These are phyloP conservation scores for Claviceps pazoutovae DNA, from an alignment of 2,329 filamentous ascomycete species.

Conservation along the genomic window DNA sequence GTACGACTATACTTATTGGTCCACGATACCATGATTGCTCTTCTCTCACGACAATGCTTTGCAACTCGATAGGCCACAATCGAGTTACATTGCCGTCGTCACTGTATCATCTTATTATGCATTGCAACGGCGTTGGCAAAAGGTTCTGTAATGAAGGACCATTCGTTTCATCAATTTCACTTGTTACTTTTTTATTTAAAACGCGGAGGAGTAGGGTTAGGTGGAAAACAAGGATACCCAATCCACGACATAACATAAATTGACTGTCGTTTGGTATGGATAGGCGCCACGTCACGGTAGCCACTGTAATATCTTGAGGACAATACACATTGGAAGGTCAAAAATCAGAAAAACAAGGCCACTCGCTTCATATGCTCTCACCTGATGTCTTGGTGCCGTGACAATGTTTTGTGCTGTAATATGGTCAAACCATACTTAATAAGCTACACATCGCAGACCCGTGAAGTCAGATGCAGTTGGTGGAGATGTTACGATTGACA, in stretches of 20 bases:
- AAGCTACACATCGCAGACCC: no score
- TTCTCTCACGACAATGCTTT: slow-evolving; percentile 11
- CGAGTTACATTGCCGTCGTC: slow-evolving; percentile 9
- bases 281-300: slow-evolving; percentile 4
- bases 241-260: slow-evolving; percentile 27
- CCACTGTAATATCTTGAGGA: slow-evolving; percentile 18
- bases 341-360: slow-evolving; percentile 3
- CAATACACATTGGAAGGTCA: slow-evolving; percentile 10
- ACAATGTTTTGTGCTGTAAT: no score
- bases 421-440: no score
- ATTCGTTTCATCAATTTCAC: slow-evolving; percentile 11
- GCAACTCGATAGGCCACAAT: slow-evolving; percentile 14
- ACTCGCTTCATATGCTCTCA: background rate
- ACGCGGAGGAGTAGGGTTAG: slow-evolving; percentile 17
- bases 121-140: slow-evolving; percentile 45
- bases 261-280: slow-evolving; percentile 17
- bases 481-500: no score
- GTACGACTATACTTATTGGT: slow-evolving; percentile 29
- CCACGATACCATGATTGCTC: slow-evolving; percentile 34
- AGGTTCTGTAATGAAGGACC: slow-evolving; percentile 18
- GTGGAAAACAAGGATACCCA: slow-evolving; percentile 24
- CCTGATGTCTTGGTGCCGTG: no score
- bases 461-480: no score
- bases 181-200: background rate
- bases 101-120: slow-evolving; percentile 30